phyloP scores from a whole-genome alignment of 2,329 filamentous ascomycete genomes.

The Monosporascus sp. region DNA sequence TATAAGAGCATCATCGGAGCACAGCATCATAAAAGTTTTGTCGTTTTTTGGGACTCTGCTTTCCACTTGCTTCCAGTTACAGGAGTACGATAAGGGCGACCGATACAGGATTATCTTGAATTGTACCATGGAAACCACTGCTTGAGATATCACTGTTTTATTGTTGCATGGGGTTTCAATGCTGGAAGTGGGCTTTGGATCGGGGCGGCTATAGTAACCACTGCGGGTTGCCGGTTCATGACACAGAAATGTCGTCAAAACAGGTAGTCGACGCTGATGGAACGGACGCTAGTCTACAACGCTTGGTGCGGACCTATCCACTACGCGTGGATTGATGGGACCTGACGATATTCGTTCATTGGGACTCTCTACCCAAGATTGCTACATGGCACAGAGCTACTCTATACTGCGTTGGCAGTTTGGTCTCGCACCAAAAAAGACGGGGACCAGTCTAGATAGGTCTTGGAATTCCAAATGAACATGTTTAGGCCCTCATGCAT shows the following conservation, averaged over 20 bases:
- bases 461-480: neutral
- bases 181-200: slow-evolving; percentile 17
- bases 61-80: slow-evolving; percentile 21
- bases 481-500: neutral
- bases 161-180: slow-evolving; percentile 22
- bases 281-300: neutral
- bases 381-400: neutral
- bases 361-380: neutral
- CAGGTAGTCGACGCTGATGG: neutral
- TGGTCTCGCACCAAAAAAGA: neutral
- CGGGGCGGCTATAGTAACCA: slow-evolving; percentile 12
- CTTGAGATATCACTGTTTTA: slow-evolving; percentile 26
- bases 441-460: neutral
- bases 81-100: slow-evolving; percentile 23
- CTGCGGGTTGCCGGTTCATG: slow-evolving; percentile 6
- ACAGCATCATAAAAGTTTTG: slow-evolving; percentile 43
- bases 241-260: slow-evolving; percentile 2
- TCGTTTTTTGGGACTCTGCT: slow-evolving; percentile 24
- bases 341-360: neutral
- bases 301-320: neutral
- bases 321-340: neutral
- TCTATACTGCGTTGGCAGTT: neutral
- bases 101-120: slow-evolving; percentile 18
- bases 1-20: slow-evolving; percentile 46
- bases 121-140: slow-evolving; percentile 22